phyloP scores from a whole-genome alignment of 2,329 filamentous ascomycete species.

The Trematosphaeria pertusa region DNA sequence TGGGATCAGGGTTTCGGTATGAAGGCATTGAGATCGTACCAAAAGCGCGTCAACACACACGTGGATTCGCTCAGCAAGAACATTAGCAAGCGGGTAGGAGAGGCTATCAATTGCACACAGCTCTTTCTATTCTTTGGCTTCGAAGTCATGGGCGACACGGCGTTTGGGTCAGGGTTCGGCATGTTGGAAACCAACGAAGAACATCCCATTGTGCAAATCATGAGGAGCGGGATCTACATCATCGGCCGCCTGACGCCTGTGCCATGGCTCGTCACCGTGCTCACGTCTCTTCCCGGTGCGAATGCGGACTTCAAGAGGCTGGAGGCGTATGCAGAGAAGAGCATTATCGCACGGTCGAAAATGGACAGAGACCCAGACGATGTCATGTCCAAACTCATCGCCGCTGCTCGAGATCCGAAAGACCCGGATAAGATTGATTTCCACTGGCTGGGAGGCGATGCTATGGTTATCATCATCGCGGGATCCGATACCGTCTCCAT shows the following conservation, averaged over 20 bases:
- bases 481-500: constrained; percentile 11
- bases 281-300: constrained; percentile 3
- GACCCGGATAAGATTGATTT: constrained; percentile 1
- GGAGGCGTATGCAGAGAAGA: not conserved
- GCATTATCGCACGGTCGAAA: not conserved
- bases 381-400: constrained; percentile 8
- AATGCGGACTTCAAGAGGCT: constrained; percentile 3
- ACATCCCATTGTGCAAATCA: constrained; percentile 6
- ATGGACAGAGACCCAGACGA: not conserved
- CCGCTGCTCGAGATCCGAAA: not conserved
- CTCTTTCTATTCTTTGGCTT: constrained; percentile 15
- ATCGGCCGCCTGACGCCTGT: constrained; percentile 7
- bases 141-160: constrained; percentile 50
- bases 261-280: constrained; percentile 7
- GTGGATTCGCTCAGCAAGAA: constrained; percentile 40
- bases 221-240: constrained; percentile 5
- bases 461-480: constrained; percentile 13
- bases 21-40: constrained; percentile 48
- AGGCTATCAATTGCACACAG: not conserved
- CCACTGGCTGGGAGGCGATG: constrained; percentile 8
- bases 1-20: constrained; percentile 52
- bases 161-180: constrained; percentile 56
- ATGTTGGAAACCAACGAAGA: constrained; percentile 11
- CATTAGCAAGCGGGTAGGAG: constrained; percentile 8
- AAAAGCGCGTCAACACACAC: constrained; percentile 42